phyloP scores from a whole-genome alignment of 2,329 filamentous ascomycete genomes.

The Fusarium mangiferae region DNA sequence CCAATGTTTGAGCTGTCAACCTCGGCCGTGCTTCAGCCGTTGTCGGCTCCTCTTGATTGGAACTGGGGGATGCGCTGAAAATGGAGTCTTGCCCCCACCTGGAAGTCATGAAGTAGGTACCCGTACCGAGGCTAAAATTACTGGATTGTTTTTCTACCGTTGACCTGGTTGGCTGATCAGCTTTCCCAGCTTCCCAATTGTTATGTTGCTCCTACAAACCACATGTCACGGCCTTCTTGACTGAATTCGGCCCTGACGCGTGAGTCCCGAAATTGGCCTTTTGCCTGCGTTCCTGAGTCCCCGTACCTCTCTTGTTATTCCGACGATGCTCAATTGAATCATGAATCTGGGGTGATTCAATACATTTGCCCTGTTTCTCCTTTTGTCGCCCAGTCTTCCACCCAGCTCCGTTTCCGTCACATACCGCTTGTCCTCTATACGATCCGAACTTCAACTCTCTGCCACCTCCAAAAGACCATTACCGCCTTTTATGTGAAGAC shows the following conservation, averaged over 20 bases:
- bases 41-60: constrained; percentile 25
- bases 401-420: not conserved
- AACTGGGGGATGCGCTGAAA: constrained; percentile 22
- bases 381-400: constrained; percentile 11
- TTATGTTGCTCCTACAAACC: constrained; percentile 30
- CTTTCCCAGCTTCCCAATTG: constrained; percentile 22
- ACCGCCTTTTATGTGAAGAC: constrained; percentile 29
- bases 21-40: constrained; percentile 35
- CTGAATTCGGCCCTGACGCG: constrained; percentile 42
- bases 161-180: constrained; percentile 25
- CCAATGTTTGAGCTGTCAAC: not conserved
- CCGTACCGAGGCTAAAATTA: constrained; percentile 41
- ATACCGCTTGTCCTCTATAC: constrained; percentile 24
- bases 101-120: constrained; percentile 17
- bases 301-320: constrained; percentile 18
- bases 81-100: constrained; percentile 29
- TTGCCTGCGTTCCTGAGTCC: constrained; percentile 21
- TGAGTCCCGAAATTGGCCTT: constrained; percentile 34
- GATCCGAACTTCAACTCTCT: constrained; percentile 3
- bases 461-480: constrained; percentile 7
- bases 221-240: constrained; percentile 43
- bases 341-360: constrained; percentile 38
- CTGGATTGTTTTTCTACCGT: constrained; percentile 18
- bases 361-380: constrained; percentile 20
- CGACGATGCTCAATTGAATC: constrained; percentile 27